A percentile compares a stretch with the other conserved stretches of the same genome.
These are phyloP conservation scores for Erodium moschatum DNA, from an alignment of 441 rosid species.

Conservation along the genomic window DNA sequence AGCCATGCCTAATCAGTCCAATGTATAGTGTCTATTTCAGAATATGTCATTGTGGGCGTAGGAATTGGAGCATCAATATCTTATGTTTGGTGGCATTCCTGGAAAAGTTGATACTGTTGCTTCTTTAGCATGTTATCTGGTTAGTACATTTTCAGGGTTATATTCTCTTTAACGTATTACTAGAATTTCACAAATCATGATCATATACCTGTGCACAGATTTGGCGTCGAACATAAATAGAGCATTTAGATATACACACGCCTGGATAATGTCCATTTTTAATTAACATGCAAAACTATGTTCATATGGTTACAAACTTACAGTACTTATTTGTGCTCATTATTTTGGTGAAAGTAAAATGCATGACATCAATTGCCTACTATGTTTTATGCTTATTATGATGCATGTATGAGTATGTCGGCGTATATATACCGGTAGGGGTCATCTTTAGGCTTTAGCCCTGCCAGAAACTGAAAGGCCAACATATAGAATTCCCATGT, in stretches of 20 bases:
- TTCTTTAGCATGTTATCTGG: background rate
- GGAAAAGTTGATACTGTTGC: slow-evolving; percentile 4
- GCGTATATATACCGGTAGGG: background rate
- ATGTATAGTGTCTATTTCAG: slow-evolving; percentile 8
- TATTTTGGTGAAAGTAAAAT: background rate
- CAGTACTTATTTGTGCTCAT: background rate
- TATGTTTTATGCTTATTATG: background rate
- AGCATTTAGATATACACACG: background rate
- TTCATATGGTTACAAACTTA: background rate
- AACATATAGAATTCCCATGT: background rate
- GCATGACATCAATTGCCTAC: background rate
- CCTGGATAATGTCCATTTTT: background rate
- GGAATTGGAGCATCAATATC: background rate
- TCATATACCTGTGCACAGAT: background rate
- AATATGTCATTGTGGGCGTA: slow-evolving; percentile 5
- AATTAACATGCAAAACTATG: background rate
- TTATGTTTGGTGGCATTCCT: slow-evolving; percentile 9
- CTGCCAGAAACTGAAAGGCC: slow-evolving; percentile 4
- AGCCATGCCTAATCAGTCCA: slow-evolving; percentile 9
- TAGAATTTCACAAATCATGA: background rate
- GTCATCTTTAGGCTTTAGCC: background rate
- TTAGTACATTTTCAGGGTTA: slow-evolving; percentile 1
- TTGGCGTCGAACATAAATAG: background rate
- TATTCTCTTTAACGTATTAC: slow-evolving; percentile 1
- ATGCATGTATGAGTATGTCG: background rate